phyloP scores from a whole-genome alignment of 2,329 filamentous ascomycete species.

The Colletotrichum orchidophilum region DNA sequence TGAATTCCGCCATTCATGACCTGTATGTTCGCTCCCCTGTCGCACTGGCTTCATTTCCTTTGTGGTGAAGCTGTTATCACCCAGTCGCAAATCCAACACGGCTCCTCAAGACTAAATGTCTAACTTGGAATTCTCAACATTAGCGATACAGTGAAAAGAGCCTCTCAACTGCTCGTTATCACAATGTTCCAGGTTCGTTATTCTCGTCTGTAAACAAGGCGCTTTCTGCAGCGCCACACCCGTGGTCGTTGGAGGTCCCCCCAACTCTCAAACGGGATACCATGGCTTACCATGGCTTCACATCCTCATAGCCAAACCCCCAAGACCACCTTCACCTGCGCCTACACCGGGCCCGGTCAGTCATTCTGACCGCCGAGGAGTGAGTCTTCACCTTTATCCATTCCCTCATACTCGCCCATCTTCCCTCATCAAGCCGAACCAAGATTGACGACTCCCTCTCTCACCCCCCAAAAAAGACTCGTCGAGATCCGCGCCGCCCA shows the following conservation, averaged over 20 bases:
- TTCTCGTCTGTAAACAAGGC: background rate
- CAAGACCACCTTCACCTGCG: slow-evolving; percentile 81
- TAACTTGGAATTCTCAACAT: background rate
- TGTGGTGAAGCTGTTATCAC: background rate
- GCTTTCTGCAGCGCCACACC: background rate
- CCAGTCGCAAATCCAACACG: background rate
- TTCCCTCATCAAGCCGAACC: no score
- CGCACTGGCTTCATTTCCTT: background rate
- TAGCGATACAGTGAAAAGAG: background rate
- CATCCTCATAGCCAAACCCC: slow-evolving; percentile 65
- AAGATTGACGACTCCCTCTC: background rate
- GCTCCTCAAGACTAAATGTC: background rate
- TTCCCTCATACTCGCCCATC: background rate
- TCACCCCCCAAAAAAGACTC: slow-evolving; percentile 61
- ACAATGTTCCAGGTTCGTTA: slow-evolving; percentile 32
- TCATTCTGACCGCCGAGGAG: slow-evolving; percentile 83
- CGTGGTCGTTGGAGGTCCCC: no score
- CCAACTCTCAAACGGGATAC: background rate
- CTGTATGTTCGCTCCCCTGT: background rate
- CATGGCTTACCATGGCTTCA: background rate
- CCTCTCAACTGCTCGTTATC: background rate
- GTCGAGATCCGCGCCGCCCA: slow-evolving; percentile 96
- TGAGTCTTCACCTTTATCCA: slow-evolving; percentile 46
- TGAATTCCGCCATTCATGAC: background rate
- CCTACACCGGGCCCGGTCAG: slow-evolving; percentile 83